Base-by-base conservation (phyloP, 805 yeast genomes). In the Hagleromyces aurorensis region DNA sequence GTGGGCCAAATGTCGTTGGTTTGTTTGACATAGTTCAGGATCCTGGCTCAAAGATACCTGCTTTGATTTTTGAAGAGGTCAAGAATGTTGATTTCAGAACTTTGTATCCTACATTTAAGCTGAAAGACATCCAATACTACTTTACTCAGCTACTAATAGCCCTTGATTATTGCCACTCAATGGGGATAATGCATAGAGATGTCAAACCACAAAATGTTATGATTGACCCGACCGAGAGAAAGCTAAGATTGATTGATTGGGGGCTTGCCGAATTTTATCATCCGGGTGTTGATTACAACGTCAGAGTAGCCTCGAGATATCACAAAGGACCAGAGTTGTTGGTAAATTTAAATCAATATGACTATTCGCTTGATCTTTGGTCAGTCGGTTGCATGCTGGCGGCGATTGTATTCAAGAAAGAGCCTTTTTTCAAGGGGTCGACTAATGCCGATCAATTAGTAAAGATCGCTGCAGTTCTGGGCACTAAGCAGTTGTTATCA, bases 121-220 rank as follows among this genome's bases (percentile, higher is more conserved):
- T 78, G 45, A 58, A 61, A 30, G 96, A 87, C 52, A 78, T 86
- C 42, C 72, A 84, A 43, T 84, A 59, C 60, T 87, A 87, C 59
- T 83, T 87, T 72, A 75, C 67, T 41, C 91, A 86, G 59, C 64
- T 87, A 41, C 67, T 87, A 46, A 69, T 65, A 34, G 96, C 96
- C 0, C 67, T 87, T 40, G 93, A 87, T 61, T 86, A 70, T 57
- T 78, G 84, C 32, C 96, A 87, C 61, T 80, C 93, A 5, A 81
- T 81, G 78, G 96, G 96, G 20, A 84, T 87, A 41, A 85, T 85
- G 79, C 96, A 85, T 58, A 67, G 96, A 53, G 96, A 85, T 58
- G 95, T 85, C 29, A 85, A 85, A 54, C 95, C 95, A 7, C 95
- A 85, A 56, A 85, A 85, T 50, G 84, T 85, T 24, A 85, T 85